A percentile compares a stretch with the other conserved stretches of the same genome.
These are phyloP conservation scores for Euphorbia peplus DNA, from an alignment of 345 rosid genomes.

Conservation along the genomic window DNA sequence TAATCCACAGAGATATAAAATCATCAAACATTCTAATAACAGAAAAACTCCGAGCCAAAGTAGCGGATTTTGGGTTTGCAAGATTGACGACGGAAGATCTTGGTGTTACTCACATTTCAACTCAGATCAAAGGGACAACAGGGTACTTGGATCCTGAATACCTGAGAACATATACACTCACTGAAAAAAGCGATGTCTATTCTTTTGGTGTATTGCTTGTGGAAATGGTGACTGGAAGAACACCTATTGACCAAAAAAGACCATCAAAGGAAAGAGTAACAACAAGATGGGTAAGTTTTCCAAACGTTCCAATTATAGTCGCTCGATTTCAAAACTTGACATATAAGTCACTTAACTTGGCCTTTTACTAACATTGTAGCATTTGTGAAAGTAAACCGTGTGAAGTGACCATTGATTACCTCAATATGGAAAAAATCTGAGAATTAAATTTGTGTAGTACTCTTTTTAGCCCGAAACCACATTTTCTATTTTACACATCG, in stretches of 20 bases:
- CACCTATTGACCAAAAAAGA: conserved; percentile 62
- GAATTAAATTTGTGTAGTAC: too few relatives aligned
- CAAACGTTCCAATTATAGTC: too few relatives aligned
- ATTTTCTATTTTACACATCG: too few relatives aligned
- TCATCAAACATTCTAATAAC: conserved; percentile 73
- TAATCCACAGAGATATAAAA: conserved; percentile 93
- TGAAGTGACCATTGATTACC: too few relatives aligned
- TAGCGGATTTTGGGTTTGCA: conserved; percentile 91
- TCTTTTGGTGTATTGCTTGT: conserved; percentile 82
- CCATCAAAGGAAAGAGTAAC: conserved; percentile 50
- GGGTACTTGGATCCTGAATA: conserved; percentile 88
- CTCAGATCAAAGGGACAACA: conserved; percentile 75
- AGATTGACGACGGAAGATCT: conserved; percentile 53
- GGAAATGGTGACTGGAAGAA: conserved; percentile 68
- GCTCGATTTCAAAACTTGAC: too few relatives aligned
- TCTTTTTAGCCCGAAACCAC: too few relatives aligned
- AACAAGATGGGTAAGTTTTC: conserved; percentile 56
- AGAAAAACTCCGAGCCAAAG: conserved; percentile 83
- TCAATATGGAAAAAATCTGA: too few relatives aligned
- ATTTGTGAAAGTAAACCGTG: too few relatives aligned
- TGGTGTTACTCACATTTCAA: conserved; percentile 65
- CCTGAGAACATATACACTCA: conserved; percentile 69
- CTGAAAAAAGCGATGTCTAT: conserved; percentile 82
- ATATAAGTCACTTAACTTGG: too few relatives aligned
- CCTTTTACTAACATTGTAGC: too few relatives aligned